These are phyloP conservation scores for Avena sativa DNA, from an alignment of 176 grass and related monocot species.

Conservation along the genomic window DNA sequence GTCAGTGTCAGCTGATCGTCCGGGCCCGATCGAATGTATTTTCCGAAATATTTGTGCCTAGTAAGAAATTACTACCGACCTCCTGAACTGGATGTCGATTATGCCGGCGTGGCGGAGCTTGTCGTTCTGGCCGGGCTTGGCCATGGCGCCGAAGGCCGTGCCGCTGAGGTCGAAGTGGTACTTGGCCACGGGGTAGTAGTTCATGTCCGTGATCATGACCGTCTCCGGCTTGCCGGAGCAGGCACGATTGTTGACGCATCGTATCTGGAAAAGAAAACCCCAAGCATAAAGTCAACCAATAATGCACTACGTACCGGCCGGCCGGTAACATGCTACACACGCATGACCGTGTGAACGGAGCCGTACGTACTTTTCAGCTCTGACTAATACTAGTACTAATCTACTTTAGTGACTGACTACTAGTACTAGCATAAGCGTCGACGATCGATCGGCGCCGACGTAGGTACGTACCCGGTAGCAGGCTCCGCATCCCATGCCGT, in stretches of 20 bases:
- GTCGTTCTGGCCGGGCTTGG: conserved; percentile 46
- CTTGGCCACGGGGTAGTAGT: conserved; percentile 56
- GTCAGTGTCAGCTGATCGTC: background rate
- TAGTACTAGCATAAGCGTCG: background rate
- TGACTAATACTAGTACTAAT: conserved; percentile 14
- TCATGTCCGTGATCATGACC: conserved; percentile 69
- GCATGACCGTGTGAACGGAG: background rate
- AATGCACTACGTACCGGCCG: background rate
- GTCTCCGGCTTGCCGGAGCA: conserved; percentile 74
- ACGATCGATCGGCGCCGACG: background rate
- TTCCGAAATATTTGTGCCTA: no score
- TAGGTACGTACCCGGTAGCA: conserved; percentile 54
- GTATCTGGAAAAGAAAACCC: conserved; percentile 36
- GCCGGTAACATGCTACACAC: background rate
- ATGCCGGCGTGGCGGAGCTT: conserved; percentile 68
- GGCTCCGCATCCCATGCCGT: conserved; percentile 63
- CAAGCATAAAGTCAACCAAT: background rate
- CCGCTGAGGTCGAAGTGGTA: conserved; percentile 75
- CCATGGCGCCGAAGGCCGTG: conserved; percentile 65
- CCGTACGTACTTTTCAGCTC: background rate
- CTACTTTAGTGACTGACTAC: background rate
- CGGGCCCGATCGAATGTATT: no score
- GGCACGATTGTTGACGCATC: conserved; percentile 33
- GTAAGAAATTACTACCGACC: conserved; percentile 28
- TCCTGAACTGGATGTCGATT: conserved; percentile 60